Evolutionary conservation across 2,329 filamentous ascomycete species (phyloP).

Genomic region (Lojkania enalia): DNA sequence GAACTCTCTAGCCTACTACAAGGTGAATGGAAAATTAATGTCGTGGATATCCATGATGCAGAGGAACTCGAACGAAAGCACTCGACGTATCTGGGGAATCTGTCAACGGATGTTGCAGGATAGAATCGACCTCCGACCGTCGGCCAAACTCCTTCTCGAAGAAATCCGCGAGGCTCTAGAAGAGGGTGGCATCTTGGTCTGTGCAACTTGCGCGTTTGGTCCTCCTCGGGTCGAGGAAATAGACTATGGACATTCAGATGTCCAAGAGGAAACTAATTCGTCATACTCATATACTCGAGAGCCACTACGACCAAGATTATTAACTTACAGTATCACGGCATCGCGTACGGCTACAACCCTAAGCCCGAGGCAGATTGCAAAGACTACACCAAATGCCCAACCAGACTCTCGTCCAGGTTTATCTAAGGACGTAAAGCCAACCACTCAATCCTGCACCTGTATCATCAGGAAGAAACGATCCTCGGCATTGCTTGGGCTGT

Average conservation of each 20-base stretch:
- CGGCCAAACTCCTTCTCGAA: constrained; percentile 4
- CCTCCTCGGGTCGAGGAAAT: no score
- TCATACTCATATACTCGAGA: no score
- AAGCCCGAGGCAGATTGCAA: no score
- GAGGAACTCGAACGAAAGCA: not conserved
- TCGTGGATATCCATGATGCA: constrained; percentile 13
- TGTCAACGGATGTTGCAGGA: constrained; percentile 14
- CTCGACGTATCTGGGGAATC: constrained; percentile 12
- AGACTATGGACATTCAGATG: no score
- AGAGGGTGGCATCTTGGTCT: not conserved
- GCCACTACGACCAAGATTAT: not conserved
- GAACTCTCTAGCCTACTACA: constrained; percentile 11
- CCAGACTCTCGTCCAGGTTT: no score
- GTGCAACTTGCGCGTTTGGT: constrained; percentile 3
- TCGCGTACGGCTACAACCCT: no score
- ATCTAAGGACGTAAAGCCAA: no score
- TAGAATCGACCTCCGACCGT: constrained; percentile 9
- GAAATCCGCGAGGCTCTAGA: constrained; percentile 9
- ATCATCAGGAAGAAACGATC: constrained; percentile 8
- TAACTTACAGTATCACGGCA: no score
- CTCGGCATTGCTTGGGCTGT: constrained; percentile 4
- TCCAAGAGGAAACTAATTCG: no score
- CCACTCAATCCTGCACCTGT: constrained; percentile 6
- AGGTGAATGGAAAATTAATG: constrained; percentile 6
- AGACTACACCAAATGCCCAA: no score